Percentiles rank a stretch among this genome's conserved stretches.
Conservation (phyloP, 106 monocot species). For the Apostasia shenzhenica region DNA sequence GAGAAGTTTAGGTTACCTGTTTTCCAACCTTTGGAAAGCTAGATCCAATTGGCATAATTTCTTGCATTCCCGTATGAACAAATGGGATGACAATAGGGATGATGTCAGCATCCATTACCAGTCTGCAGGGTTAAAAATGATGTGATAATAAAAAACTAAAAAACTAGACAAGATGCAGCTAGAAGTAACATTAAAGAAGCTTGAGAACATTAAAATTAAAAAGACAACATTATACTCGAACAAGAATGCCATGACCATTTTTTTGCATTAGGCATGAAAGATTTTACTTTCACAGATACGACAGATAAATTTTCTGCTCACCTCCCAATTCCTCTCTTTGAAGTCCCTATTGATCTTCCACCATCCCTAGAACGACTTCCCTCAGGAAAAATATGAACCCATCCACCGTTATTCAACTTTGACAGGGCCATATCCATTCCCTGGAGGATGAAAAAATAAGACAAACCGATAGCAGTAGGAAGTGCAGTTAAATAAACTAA, state of each 20-base stretch:
- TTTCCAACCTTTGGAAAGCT: constrained; percentile 71
- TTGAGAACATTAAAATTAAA: not conserved
- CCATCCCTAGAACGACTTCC: constrained; percentile 90
- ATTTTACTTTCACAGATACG: too few species aligned
- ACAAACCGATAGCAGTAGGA: too few species aligned
- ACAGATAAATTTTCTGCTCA: constrained; percentile 8
- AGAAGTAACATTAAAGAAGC: too few species aligned
- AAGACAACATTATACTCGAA: not conserved
- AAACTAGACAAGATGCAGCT: too few species aligned
- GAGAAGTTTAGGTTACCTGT: constrained; percentile 24
- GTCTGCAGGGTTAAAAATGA: constrained; percentile 23
- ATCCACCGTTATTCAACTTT: constrained; percentile 84
- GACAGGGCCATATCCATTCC: constrained; percentile 95
- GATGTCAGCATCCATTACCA: constrained; percentile 79
- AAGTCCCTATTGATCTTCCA: constrained; percentile 56
- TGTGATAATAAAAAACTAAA: not conserved
- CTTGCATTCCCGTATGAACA: constrained; percentile 90
- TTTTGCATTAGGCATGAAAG: too few species aligned
- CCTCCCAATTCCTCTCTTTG: constrained; percentile 95
- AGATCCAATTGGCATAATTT: constrained; percentile 83
- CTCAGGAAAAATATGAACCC: constrained; percentile 99
- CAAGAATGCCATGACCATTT: too few species aligned
- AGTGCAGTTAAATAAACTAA: too few species aligned
- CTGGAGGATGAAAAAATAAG: constrained; percentile 14
- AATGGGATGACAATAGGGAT: constrained; percentile 73